phyloP scores from a whole-genome alignment of 2,329 filamentous ascomycete genomes.

The Byssothecium circinans region DNA sequence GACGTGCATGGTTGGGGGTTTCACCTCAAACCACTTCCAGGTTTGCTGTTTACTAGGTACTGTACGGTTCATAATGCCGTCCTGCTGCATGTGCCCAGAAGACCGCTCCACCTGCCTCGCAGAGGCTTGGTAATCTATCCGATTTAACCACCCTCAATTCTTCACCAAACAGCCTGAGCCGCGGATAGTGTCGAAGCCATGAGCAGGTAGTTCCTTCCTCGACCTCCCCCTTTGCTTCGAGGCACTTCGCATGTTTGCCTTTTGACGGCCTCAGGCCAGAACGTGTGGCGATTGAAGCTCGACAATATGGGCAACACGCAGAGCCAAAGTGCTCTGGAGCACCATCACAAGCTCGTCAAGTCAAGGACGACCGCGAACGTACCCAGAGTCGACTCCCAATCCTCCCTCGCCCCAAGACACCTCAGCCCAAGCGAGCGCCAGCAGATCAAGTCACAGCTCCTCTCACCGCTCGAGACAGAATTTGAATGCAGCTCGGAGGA shows the following conservation, averaged over 20 bases:
- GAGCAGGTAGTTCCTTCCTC: background rate
- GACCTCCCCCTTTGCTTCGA: background rate
- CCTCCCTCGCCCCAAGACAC: constrained; percentile 25
- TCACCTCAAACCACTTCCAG: constrained; percentile 37
- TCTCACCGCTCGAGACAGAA: constrained; percentile 31
- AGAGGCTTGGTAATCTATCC: constrained; percentile 7
- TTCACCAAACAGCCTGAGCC: no score
- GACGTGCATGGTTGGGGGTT: constrained; percentile 25
- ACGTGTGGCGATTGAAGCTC: constrained; percentile 4
- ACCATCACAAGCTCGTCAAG: constrained; percentile 35
- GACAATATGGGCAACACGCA: constrained; percentile 36
- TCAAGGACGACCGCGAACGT: constrained; percentile 41
- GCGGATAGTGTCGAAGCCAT: background rate
- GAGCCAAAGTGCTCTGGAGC: constrained; percentile 22
- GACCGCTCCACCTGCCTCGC: constrained; percentile 3
- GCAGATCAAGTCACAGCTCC: constrained; percentile 32
- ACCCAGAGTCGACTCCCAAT: constrained; percentile 19
- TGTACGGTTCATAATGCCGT: constrained; percentile 5
- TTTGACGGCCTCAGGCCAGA: background rate
- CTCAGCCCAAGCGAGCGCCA: constrained; percentile 31
- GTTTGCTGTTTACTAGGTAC: constrained; percentile 43
- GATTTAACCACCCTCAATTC: constrained; percentile 12
- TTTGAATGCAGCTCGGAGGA: constrained; percentile 22
- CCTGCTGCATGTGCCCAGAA: constrained; percentile 14
- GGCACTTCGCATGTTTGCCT: background rate